These are phyloP conservation scores for Globisporangium megalacanthum DNA, from an alignment of 352 stramenopile genomes.

Conservation along the genomic window DNA sequence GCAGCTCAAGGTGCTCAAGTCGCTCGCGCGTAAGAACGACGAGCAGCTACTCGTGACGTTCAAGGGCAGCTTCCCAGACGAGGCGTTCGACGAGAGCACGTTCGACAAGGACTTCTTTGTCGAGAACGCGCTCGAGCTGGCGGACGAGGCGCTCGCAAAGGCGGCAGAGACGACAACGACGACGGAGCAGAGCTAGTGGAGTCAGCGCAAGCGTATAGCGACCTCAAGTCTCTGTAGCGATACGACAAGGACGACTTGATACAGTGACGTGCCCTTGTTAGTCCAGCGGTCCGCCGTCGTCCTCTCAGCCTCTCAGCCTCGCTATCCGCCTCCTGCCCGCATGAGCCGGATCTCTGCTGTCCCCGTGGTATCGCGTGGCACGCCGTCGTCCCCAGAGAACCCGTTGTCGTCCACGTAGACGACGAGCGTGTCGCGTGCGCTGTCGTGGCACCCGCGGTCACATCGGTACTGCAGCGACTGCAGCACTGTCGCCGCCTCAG, in stretches of 20 bases:
- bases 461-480: slow-evolving; percentile 36
- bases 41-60: slow-evolving; percentile 71
- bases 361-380: slow-evolving; percentile 21
- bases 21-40: slow-evolving; percentile 80
- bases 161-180: slow-evolving; percentile 9
- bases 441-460: slow-evolving; percentile 21
- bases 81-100: slow-evolving; percentile 34
- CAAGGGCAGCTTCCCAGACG: slow-evolving; percentile 67
- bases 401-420: slow-evolving; percentile 58
- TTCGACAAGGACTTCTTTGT: slow-evolving; percentile 85
- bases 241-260: too few species aligned
- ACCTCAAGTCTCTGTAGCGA: too few species aligned
- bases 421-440: slow-evolving; percentile 27
- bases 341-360: slow-evolving; percentile 8
- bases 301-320: too few species aligned
- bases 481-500: slow-evolving; percentile 19
- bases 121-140: slow-evolving; percentile 76
- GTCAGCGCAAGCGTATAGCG: not conserved
- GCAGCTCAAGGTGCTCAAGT: slow-evolving; percentile 77
- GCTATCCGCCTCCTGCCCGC: not conserved
- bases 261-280: too few species aligned
- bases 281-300: too few species aligned
- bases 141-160: slow-evolving; percentile 46
- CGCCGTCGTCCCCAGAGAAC: slow-evolving; percentile 27
- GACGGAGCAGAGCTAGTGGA: slow-evolving; percentile 1